These are phyloP conservation scores for Oehlia diaphana DNA, from an alignment of 192 early-diverging fungal species.

Conservation along the genomic window DNA sequence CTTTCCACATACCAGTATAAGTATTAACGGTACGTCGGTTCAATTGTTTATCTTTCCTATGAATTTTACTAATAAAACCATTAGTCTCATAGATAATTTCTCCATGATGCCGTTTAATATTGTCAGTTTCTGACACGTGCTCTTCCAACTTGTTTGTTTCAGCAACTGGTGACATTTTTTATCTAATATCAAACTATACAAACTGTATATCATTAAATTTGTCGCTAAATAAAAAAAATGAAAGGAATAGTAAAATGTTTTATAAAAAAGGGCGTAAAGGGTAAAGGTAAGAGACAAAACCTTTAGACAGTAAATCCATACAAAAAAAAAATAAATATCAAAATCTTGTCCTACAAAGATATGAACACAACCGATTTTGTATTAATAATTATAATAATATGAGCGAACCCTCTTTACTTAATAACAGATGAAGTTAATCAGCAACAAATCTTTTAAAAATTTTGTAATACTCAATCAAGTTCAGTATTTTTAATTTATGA, in stretches of 20 bases:
- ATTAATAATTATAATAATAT: too few species aligned
- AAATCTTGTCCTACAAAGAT: too few species aligned
- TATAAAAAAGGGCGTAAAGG: too few species aligned
- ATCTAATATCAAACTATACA: not conserved
- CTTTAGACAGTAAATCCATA: not conserved
- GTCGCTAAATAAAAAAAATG: too few species aligned
- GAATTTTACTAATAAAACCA: conserved; percentile 39
- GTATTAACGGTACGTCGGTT: conserved; percentile 33
- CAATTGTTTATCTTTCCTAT: conserved; percentile 36
- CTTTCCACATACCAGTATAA: conserved; percentile 40
- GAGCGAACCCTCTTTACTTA: too few species aligned
- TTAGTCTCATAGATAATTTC: conserved; percentile 36
- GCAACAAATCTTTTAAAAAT: too few species aligned
- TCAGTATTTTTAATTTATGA: too few species aligned
- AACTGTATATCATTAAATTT: too few species aligned
- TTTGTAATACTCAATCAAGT: too few species aligned
- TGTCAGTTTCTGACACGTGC: not conserved
- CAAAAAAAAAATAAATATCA: not conserved
- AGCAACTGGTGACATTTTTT: not conserved
- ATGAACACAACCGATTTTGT: too few species aligned
- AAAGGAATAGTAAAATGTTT: too few species aligned
- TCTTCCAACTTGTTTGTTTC: conserved; percentile 10
- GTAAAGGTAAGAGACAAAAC: not conserved
- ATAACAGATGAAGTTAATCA: too few species aligned
- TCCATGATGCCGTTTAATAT: conserved; percentile 37